phyloP scores from a whole-genome alignment of 306 rosid genomes.

The Prosopis cineraria region DNA sequence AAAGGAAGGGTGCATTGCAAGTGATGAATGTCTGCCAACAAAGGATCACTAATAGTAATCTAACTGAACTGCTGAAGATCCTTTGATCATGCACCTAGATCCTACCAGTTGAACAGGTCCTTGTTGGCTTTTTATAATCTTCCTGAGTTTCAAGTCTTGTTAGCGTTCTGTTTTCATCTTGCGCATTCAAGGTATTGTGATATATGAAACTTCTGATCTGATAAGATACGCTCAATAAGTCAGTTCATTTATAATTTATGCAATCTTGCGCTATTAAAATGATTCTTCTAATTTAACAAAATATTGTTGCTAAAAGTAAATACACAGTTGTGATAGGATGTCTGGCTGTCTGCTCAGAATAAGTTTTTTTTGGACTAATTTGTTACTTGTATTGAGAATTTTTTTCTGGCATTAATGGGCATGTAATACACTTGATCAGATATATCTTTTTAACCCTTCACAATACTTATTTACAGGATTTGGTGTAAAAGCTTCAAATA shows the following conservation, averaged over 20 bases:
- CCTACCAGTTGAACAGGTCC: neutral
- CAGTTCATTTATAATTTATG: neutral
- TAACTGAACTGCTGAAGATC: neutral
- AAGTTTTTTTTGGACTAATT: neutral
- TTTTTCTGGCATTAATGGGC: neutral
- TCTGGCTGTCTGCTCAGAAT: neutral
- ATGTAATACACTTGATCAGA: neutral
- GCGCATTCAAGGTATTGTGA: neutral
- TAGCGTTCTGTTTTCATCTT: neutral
- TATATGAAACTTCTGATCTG: neutral
- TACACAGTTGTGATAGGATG: neutral
- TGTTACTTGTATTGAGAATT: neutral
- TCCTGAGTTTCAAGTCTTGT: no score
- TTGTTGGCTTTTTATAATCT: neutral
- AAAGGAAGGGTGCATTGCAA: neutral
- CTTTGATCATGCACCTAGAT: neutral
- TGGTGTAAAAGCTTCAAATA: neutral
- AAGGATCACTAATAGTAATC: neutral
- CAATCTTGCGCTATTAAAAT: neutral
- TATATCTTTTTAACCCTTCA: neutral
- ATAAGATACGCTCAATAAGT: neutral
- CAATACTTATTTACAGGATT: neutral
- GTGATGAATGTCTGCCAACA: neutral
- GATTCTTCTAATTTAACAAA: neutral
- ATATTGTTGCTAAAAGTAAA: neutral